Evolutionary conservation across 139 green algal genomes (phyloP).

Genomic region (Parachlorella kessleri): DNA sequence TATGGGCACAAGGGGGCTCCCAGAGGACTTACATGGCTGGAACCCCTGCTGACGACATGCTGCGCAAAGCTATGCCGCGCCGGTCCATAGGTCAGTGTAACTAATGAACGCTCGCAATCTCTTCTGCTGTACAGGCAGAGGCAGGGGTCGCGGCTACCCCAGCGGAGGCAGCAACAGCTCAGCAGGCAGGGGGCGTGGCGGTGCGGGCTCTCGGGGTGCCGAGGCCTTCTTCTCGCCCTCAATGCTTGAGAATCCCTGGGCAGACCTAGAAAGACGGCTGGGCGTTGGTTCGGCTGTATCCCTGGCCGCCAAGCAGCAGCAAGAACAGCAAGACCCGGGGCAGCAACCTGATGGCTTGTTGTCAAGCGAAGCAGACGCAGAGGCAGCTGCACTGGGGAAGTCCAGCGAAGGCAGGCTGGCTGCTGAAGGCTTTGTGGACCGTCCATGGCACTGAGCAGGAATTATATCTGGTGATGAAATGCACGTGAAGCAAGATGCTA

Average conservation of each 20-base stretch:
- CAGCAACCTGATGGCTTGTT: background rate
- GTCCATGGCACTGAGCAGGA: slow-evolving; percentile 35
- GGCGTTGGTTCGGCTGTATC: background rate
- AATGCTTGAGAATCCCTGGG: slow-evolving; percentile 41
- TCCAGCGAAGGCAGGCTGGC: background rate
- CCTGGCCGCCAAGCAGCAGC: background rate
- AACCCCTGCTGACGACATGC: background rate
- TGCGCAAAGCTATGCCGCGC: background rate
- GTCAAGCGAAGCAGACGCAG: too few species aligned
- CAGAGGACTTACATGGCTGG: background rate
- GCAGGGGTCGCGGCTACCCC: background rate
- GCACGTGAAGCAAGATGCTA: too few species aligned
- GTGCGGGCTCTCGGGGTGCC: background rate
- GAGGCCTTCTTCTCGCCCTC: slow-evolving; percentile 18
- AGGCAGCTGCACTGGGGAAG: too few species aligned
- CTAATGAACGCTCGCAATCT: background rate
- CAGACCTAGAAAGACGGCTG: slow-evolving; percentile 5
- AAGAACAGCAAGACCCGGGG: background rate
- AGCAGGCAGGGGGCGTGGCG: slow-evolving; percentile 2
- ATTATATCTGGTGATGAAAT: background rate
- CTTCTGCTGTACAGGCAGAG: background rate
- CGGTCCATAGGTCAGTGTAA: background rate
- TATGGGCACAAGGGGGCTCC: background rate
- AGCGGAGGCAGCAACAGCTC: background rate
- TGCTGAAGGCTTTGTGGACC: slow-evolving; percentile 19